Conservation (phyloP, 2,329 filamentous ascomycete species). For the Aspergillus eucalypticola region DNA sequence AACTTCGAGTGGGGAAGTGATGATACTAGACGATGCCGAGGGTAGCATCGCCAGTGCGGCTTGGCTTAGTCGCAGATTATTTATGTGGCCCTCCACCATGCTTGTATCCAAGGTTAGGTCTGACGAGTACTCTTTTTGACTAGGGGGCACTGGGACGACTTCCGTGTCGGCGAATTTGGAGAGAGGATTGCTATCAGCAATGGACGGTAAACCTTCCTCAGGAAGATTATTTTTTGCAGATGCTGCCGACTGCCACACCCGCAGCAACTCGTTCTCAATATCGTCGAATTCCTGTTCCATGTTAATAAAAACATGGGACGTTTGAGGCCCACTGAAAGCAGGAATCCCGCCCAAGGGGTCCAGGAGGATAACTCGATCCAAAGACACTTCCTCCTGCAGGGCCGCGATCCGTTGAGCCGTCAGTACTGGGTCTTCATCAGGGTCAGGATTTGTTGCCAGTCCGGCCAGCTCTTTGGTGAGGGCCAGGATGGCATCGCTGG, state of each 20-base stretch:
- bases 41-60: conserved; percentile 74
- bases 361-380: conserved; percentile 86
- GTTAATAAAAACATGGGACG: conserved; percentile 84
- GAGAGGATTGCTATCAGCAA: conserved; percentile 44
- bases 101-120: conserved; percentile 16
- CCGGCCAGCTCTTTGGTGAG: conserved; percentile 75
- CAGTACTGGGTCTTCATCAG: conserved; percentile 46
- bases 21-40: conserved; percentile 78
- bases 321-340: conserved; percentile 57
- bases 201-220: conserved; percentile 18
- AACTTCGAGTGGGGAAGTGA: conserved; percentile 83
- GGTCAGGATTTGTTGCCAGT: conserved; percentile 52
- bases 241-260: conserved; percentile 24
- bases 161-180: conserved; percentile 44
- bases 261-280: conserved; percentile 63
- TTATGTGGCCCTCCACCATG: conserved; percentile 54
- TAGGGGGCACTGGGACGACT: conserved; percentile 24
- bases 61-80: conserved; percentile 73
- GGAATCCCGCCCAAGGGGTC: conserved; percentile 87
- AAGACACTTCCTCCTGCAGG: conserved; percentile 56
- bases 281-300: conserved; percentile 82
- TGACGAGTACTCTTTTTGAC: conserved; percentile 12
- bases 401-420: conserved; percentile 42
- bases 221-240: conserved; percentile 4
- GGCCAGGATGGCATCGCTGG: conserved; percentile 70